phyloP scores from a whole-genome alignment of 2,329 filamentous ascomycete species.

The Exophiala sp. region DNA sequence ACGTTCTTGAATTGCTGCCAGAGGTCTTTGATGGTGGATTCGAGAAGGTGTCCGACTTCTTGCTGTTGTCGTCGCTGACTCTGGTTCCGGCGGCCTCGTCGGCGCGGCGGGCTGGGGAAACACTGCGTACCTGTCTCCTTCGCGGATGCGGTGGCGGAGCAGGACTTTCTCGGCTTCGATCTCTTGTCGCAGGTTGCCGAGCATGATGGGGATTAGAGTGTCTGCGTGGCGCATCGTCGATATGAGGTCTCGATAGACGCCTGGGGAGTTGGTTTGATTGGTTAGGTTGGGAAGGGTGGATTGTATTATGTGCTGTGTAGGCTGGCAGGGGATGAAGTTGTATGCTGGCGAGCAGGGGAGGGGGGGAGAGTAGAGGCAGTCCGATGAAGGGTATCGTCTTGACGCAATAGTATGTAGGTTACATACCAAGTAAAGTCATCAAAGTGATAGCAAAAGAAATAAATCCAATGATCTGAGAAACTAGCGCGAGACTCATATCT shows the following conservation, averaged over 20 bases:
- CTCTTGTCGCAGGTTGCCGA: constrained; percentile 26
- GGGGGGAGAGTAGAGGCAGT: no score
- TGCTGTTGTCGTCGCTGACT: no score
- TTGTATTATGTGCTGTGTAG: no score
- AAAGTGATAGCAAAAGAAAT: constrained; percentile 26
- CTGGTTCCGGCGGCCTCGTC: constrained; percentile 7
- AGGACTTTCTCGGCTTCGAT: constrained; percentile 20
- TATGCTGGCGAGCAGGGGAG: no score
- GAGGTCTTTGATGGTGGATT: constrained; percentile 18
- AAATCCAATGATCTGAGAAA: constrained; percentile 22
- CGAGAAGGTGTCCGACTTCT: constrained; percentile 15
- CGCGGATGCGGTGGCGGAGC: constrained; percentile 17
- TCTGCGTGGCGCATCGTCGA: constrained; percentile 22
- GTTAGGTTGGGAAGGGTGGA: no score
- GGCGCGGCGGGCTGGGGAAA: constrained; percentile 15
- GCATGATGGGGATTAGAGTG: constrained; percentile 18
- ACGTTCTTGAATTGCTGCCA: constrained; percentile 26
- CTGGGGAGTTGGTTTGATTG: no score
- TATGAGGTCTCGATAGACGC: constrained; percentile 24
- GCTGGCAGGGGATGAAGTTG: no score
- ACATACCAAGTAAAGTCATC: constrained; percentile 24
- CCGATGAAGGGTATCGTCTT: no score
- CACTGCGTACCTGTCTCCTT: constrained; percentile 22
- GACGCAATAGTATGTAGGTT: no score
- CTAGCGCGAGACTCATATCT: constrained; percentile 11